Evolutionary conservation across 352 stramenopile genomes (phyloP).

Genomic region (Globisporangium megalacanthum): DNA sequence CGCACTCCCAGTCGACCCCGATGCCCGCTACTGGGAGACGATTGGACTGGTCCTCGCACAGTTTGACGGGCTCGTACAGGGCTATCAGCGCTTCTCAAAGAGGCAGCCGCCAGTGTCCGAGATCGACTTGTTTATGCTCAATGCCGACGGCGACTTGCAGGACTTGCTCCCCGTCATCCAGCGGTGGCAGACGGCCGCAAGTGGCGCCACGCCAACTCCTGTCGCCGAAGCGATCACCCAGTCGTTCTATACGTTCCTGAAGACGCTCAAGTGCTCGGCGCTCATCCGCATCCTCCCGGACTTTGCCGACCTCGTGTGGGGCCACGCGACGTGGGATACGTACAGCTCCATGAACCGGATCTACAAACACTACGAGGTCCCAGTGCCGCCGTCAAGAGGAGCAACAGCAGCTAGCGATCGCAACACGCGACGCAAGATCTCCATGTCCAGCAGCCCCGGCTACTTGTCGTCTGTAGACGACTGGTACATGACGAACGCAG

Average conservation of each 20-base stretch:
- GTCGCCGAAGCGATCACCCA: slow-evolving; percentile 10
- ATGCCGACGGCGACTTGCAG: slow-evolving; percentile 48
- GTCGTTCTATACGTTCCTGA: slow-evolving; percentile 38
- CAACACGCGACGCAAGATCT: slow-evolving; percentile 30
- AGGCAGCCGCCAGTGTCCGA: slow-evolving; percentile 16
- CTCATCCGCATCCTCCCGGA: slow-evolving; percentile 59
- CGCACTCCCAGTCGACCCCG: slow-evolving; percentile 11
- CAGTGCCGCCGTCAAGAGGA: slow-evolving; percentile 19
- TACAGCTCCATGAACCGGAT: slow-evolving; percentile 73
- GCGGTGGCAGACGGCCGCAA: slow-evolving; percentile 3
- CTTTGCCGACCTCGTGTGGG: slow-evolving; percentile 57
- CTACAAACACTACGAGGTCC: slow-evolving; percentile 78
- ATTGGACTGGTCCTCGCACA: slow-evolving; percentile 35
- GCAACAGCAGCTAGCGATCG: background rate
- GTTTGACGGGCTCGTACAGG: slow-evolving; percentile 45
- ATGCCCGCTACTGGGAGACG: slow-evolving; percentile 29
- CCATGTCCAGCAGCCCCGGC: slow-evolving; percentile 72
- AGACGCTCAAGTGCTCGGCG: slow-evolving; percentile 67
- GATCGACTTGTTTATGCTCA: slow-evolving; percentile 48
- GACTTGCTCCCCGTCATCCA: slow-evolving; percentile 39
- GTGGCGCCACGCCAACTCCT: background rate
- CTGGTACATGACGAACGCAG: slow-evolving; percentile 66
- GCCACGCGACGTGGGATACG: slow-evolving; percentile 65
- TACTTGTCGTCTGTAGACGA: slow-evolving; percentile 77
- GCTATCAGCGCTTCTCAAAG: slow-evolving; percentile 28